A percentile compares a stretch with the other conserved stretches of the same genome.
Conservation (phyloP, 2,329 filamentous ascomycete genomes). For the Epichloe baconii region DNA sequence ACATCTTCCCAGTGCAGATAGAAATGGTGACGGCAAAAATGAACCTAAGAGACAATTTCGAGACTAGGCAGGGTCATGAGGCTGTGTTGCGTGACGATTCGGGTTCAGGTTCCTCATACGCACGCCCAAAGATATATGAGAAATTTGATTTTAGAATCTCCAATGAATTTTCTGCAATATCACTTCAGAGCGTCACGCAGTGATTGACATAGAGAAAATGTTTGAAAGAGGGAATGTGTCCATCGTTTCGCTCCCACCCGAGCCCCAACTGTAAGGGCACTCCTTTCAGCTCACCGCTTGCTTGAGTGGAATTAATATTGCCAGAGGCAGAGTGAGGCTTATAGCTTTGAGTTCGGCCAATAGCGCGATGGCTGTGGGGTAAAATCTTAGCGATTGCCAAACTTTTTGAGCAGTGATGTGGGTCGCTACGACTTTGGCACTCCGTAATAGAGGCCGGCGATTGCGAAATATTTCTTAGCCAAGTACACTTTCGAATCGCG, state of each 20-base stretch:
- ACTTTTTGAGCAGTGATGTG: not conserved
- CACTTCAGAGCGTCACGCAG: too few species aligned
- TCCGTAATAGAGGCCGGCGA: not conserved
- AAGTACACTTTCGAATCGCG: not conserved
- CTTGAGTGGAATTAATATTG: not conserved
- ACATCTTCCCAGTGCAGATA: slow-evolving; percentile 18
- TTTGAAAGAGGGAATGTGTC: too few species aligned
- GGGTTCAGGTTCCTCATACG: not conserved
- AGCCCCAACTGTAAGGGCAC: not conserved
- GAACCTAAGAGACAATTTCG: not conserved
- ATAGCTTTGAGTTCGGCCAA: not conserved
- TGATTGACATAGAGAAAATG: too few species aligned
- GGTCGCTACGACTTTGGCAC: not conserved
- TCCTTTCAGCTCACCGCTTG: not conserved
- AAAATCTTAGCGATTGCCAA: not conserved
- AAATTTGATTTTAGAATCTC: too few species aligned
- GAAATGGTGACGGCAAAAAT: not conserved
- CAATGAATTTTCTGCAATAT: too few species aligned
- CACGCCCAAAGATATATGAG: not conserved
- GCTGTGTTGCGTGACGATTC: not conserved
- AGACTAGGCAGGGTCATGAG: not conserved
- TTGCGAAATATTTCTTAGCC: too few species aligned
- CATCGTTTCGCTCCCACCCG: too few species aligned
- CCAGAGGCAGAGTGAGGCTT: not conserved
- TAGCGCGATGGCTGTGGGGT: not conserved